phyloP scores from a whole-genome alignment of 2,329 filamentous ascomycete genomes.

The Pseudocercospora eumusae region DNA sequence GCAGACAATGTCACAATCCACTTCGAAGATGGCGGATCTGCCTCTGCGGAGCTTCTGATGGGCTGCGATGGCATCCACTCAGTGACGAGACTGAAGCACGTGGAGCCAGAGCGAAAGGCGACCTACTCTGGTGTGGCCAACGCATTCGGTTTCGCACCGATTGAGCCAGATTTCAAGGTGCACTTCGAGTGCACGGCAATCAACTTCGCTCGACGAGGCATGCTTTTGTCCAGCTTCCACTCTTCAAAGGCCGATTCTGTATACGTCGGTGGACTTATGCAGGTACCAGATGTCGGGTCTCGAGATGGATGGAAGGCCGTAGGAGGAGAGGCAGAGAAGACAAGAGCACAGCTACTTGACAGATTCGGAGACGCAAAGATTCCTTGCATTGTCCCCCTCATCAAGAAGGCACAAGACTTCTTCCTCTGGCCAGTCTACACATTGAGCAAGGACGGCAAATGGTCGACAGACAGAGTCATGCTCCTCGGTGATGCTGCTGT shows the following conservation, averaged over 20 bases:
- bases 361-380: slow-evolving; percentile 46
- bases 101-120: slow-evolving; percentile 47
- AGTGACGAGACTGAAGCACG: slow-evolving; percentile 47
- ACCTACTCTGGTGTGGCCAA: slow-evolving; percentile 51
- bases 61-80: slow-evolving; percentile 45
- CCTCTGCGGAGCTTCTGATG: slow-evolving; percentile 40
- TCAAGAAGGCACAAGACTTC: slow-evolving; percentile 47
- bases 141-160: slow-evolving; percentile 49
- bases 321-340: slow-evolving; percentile 48
- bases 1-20: slow-evolving; percentile 39
- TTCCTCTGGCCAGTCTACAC: slow-evolving; percentile 52
- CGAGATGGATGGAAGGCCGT: slow-evolving; percentile 50
- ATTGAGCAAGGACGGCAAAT: slow-evolving; percentile 47
- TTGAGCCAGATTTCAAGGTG: slow-evolving; percentile 40
- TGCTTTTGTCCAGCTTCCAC: slow-evolving; percentile 49
- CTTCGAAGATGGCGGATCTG: slow-evolving; percentile 42
- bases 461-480: slow-evolving; percentile 49
- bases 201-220: slow-evolving; percentile 50
- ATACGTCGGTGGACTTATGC: slow-evolving; percentile 50
- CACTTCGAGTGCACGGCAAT: slow-evolving; percentile 48
- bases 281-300: slow-evolving; percentile 46
- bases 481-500: slow-evolving; percentile 50
- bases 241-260: slow-evolving; percentile 41
- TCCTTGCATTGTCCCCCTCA: slow-evolving; percentile 42
- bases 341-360: slow-evolving; percentile 45